Evolutionary conservation across 106 monocot species (phyloP).

Genomic region (Apostasia ramifera): DNA sequence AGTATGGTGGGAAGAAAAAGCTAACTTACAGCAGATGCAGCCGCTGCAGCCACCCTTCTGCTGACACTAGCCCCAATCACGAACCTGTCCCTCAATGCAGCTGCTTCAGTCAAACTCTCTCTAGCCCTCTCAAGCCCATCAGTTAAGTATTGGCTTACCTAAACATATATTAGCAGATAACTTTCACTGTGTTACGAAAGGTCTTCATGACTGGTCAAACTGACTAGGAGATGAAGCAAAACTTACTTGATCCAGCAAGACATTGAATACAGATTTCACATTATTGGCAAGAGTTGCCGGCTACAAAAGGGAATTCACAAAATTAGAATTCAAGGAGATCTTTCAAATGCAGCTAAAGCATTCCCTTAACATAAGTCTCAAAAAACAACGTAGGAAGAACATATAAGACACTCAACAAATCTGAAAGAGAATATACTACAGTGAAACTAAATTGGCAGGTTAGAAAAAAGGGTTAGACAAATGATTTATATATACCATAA

Average conservation of each 20-base stretch:
- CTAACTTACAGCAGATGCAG: conserved; percentile 82
- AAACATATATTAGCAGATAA: conserved; percentile 7
- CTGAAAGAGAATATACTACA: background rate
- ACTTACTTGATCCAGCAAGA: conserved; percentile 99
- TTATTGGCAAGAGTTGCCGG: conserved; percentile 66
- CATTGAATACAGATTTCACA: conserved; percentile 82
- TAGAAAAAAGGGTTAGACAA: too few relatives aligned
- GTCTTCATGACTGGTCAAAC: background rate
- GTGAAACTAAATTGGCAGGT: too few relatives aligned
- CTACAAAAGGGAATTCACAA: conserved; percentile 29
- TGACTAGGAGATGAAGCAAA: background rate
- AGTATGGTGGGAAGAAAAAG: background rate
- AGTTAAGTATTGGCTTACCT: conserved; percentile 94
- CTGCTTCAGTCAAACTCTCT: conserved; percentile 95
- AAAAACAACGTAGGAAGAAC: background rate
- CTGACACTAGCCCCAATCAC: conserved; percentile 88
- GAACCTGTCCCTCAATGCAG: conserved; percentile 83
- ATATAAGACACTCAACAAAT: background rate
- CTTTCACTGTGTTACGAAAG: background rate
- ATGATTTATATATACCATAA: too few relatives aligned
- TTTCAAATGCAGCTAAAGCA: too few relatives aligned
- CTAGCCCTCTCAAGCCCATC: conserved; percentile 88
- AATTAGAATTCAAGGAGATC: background rate
- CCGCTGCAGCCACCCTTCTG: conserved; percentile 93
- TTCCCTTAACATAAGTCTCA: too few relatives aligned